These are phyloP conservation scores for Odontarrhena argentea DNA, from an alignment of 345 rosid species.

Conservation along the genomic window DNA sequence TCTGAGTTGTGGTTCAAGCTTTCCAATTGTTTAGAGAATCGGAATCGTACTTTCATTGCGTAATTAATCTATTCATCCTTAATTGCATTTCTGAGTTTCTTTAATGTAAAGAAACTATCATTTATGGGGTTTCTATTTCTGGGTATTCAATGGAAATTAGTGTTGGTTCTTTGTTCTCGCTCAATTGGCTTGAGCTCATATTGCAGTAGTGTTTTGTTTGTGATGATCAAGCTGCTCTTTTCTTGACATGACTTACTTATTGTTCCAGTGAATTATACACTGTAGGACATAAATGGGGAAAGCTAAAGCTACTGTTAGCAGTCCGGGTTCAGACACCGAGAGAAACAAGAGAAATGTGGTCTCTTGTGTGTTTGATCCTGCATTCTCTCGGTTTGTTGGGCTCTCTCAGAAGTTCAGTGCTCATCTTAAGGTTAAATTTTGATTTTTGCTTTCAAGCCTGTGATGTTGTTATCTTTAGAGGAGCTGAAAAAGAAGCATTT, in stretches of 20 bases:
- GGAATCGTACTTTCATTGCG: constrained; percentile 16
- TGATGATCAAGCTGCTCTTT: constrained; percentile 9
- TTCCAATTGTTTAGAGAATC: neutral
- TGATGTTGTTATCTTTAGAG: constrained; percentile 5
- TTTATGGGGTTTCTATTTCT: neutral
- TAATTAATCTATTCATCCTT: constrained; percentile 4
- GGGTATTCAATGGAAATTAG: neutral
- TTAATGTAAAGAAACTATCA: neutral
- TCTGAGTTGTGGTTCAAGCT: constrained; percentile 26
- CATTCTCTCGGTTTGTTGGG: constrained; percentile 51
- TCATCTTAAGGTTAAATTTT: constrained; percentile 51
- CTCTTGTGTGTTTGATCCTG: constrained; percentile 56
- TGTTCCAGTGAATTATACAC: neutral
- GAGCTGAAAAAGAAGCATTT: constrained; percentile 6
- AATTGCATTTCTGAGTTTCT: neutral
- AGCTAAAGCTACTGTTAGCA: constrained; percentile 42
- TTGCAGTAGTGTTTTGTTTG: neutral
- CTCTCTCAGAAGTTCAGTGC: constrained; percentile 59
- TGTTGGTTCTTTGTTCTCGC: neutral
- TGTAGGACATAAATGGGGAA: constrained; percentile 44
- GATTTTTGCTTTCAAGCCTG: neutral
- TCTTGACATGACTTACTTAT: constrained; percentile 2
- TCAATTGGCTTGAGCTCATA: constrained; percentile 17
- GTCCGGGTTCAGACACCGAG: constrained; percentile 33
- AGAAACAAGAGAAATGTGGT: constrained; percentile 40